Evolutionary conservation across 2,329 filamentous ascomycete genomes (phyloP), one percentile per base, ranked within the genome.

Genomic region (Lizonia empirigonia): DNA sequence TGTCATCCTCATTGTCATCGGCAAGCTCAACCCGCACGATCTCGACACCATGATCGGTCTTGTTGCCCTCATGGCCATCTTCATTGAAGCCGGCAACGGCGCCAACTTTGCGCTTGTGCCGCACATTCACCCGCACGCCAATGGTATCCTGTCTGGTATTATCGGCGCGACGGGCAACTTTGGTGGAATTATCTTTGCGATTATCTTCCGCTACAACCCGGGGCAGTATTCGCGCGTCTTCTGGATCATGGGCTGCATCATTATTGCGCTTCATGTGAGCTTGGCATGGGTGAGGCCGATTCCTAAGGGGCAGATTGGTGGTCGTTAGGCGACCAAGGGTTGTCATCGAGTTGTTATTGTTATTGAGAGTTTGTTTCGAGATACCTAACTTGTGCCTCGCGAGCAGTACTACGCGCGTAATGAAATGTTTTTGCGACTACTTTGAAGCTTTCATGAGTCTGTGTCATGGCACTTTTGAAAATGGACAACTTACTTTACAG

Each of bases 31-130:
- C 69, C 81, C 89, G 0, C 81, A 85, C 20, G 67, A 80, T 19
- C 71, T 86, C 38, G 74, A 80, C 6, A 85, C 83, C 2, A 86
- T 95, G 80, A 85, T 94, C 48, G 90, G 89, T 1, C 83, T 96
- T 5, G 77, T 95, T 7, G 86, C 87, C 1, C 82, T 90, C 8
- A 82, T 91, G 76, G 90, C 89, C 1, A 81, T 96, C 69, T 96
- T 96, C 77, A 75, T 91, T 34, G 90, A 95, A 71, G 90, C 88
- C 2, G 86, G 86, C 33, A 96, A 96, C 68, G 92, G 92, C 0
- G 86, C 90, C 32, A 94, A 90, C 75, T 96, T 94, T 73, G 85
- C 90, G 0, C 81, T 96, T 5, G 87, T 96, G 19, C 91, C 91
- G 3, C 92, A 96, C 68, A 87, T 96, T 1, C 88, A 92, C 72